A percentile compares a stretch with the other conserved stretches of the same genome.
Conservation (phyloP, 352 stramenopile species). For the Phytophthora niederhauseri region DNA sequence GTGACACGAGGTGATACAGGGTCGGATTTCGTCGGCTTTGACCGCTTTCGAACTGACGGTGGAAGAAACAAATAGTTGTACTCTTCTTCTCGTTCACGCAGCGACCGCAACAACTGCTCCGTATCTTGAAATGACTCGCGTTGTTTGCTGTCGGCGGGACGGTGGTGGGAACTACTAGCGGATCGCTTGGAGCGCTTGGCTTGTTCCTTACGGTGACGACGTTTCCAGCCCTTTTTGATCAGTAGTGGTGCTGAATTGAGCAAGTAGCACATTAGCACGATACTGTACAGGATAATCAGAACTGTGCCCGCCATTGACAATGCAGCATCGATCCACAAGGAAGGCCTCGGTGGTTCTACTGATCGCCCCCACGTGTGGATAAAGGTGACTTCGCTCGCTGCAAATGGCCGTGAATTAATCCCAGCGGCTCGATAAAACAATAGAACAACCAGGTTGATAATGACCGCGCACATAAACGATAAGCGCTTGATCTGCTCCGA, state of each 20-base stretch:
- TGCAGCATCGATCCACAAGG: slow-evolving; percentile 39
- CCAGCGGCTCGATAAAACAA: slow-evolving; percentile 65
- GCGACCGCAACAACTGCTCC: slow-evolving; percentile 58
- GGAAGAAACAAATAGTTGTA: slow-evolving; percentile 71
- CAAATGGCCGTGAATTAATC: slow-evolving; percentile 59
- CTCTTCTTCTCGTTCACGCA: slow-evolving; percentile 65
- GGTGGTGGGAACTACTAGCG: slow-evolving; percentile 36
- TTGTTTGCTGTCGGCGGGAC: slow-evolving; percentile 36
- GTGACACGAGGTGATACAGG: slow-evolving; percentile 13
- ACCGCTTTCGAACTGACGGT: slow-evolving; percentile 22
- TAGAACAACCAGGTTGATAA: slow-evolving; percentile 65
- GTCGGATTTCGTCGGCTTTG: slow-evolving; percentile 1
- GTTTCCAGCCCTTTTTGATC: slow-evolving; percentile 77
- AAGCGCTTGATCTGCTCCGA: slow-evolving; percentile 55
- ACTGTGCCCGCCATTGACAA: slow-evolving; percentile 55
- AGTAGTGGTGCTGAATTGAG: slow-evolving; percentile 70
- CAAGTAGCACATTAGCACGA: slow-evolving; percentile 64
- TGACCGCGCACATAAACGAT: slow-evolving; percentile 55
- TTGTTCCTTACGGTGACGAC: slow-evolving; percentile 49
- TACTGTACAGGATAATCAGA: slow-evolving; percentile 55
- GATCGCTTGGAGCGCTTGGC: slow-evolving; percentile 49
- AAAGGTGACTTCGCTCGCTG: slow-evolving; percentile 46
- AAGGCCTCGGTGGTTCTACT: slow-evolving; percentile 30
- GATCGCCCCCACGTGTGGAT: slow-evolving; percentile 24
- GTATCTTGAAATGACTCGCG: slow-evolving; percentile 70